Base-by-base conservation (phyloP, 768 basidiomycete species). In the Boletus rubescentipes region DNA sequence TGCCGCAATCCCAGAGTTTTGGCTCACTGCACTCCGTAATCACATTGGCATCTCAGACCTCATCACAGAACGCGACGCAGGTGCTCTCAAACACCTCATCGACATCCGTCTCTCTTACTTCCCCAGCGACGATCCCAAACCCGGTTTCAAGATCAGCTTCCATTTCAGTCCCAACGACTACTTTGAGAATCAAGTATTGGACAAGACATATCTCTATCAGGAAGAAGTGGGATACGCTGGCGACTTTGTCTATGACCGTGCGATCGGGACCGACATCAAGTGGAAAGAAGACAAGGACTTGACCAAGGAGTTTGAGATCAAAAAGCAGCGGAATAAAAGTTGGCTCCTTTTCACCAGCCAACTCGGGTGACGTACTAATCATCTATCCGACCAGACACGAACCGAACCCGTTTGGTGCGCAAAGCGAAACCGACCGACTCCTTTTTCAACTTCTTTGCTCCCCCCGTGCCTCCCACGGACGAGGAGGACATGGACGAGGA, bases 241-340 rank as follows among this genome's bases (percentile, higher is more conserved):
- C 64, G 96, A 98, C 77, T 97, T 96, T 67, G 85, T 96, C 45
- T 99, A 96, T 73, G 93, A 97, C 78, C 87, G 84, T 57, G 93
- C 96, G 43, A 84, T 91, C 66, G 96, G 96, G 20, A 89, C 88
- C 41, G 81, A 87, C 66, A 94, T 99, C 76, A 84, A 87, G 72
- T 99, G 96, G 96, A 96, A 96, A 76, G 94, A 92, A 72, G 95
- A 96, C 63, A 95, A 97, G 77, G 93, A 99, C 74, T 79, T 99
- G 53, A 99, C 96, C 47, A 93, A 93, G 76, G 91, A 91, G 75
- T 90, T 92, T 64, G 96, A 98, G 77, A 95, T 98, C 72, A 97
- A 96, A 82, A 98, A 97, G 79, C 96, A 98, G 76, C 80, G 96
- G 66, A 99, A 99, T 77, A 99, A 98, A 82, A 94, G 95, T 97